Percentiles rank a stretch among this genome's conserved stretches.
phyloP scores from a whole-genome alignment of 75 land plant genomes.

The Selaginella tamariscina region DNA sequence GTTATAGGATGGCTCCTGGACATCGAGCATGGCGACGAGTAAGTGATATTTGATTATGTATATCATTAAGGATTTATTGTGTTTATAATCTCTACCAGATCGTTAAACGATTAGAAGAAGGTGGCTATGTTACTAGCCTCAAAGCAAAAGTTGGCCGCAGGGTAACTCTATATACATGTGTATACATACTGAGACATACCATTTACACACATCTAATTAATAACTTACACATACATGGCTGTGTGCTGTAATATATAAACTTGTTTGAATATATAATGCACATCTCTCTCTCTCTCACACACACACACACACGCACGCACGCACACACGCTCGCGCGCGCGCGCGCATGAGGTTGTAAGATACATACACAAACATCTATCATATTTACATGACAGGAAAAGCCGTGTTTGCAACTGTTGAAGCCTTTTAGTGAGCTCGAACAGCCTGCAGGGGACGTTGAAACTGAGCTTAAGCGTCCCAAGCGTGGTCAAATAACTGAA shows the following conservation, averaged over 20 bases:
- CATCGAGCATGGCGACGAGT: constrained; percentile 90
- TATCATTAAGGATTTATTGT: neutral
- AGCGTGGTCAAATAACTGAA: constrained; percentile 47
- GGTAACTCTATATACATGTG: constrained; percentile 41
- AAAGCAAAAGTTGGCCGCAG: constrained; percentile 43
- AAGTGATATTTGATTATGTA: constrained; percentile 13
- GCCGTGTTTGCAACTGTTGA: constrained; percentile 56
- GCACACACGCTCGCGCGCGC: too few species aligned
- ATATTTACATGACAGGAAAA: constrained; percentile 35
- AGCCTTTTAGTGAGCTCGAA: constrained; percentile 47
- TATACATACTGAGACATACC: too few species aligned
- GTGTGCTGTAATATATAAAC: too few species aligned
- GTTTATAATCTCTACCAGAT: constrained; percentile 35
- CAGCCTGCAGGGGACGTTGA: constrained; percentile 31
- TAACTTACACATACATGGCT: too few species aligned
- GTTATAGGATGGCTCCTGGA: constrained; percentile 41
- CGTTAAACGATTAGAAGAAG: constrained; percentile 50
- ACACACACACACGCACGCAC: too few species aligned
- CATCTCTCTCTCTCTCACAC: too few species aligned
- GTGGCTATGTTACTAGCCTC: constrained; percentile 52
- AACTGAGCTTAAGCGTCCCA: constrained; percentile 35
- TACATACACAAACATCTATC: neutral
- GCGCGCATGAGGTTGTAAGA: neutral
- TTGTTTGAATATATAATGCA: too few species aligned
- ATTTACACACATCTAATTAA: too few species aligned